Conservation (phyloP, 2,329 filamentous ascomycete species). For the Nakataea oryzae region DNA sequence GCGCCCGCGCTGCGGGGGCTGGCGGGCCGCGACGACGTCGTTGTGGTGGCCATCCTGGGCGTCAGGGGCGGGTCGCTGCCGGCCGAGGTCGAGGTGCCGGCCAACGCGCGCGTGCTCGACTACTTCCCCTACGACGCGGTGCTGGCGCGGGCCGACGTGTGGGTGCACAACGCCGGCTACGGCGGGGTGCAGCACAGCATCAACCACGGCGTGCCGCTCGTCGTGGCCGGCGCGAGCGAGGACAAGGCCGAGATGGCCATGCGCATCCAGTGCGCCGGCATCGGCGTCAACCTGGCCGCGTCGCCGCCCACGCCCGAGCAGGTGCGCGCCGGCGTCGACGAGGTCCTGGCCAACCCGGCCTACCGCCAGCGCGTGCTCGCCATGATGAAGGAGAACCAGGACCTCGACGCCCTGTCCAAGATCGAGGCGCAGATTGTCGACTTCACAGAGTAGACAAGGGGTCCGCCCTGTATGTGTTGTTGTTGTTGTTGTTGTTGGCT, state of each 20-base stretch:
- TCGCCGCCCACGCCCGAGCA: conserved; percentile 18
- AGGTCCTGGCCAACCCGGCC: conserved; percentile 16
- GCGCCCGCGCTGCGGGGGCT: conserved; percentile 33
- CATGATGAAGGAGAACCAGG: conserved; percentile 13
- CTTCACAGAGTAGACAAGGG: not conserved
- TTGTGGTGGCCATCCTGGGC: conserved; percentile 19
- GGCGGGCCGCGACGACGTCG: conserved; percentile 23
- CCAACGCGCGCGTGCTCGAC: conserved; percentile 31
- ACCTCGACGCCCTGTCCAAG: conserved; percentile 5
- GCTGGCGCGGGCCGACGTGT: conserved; percentile 30
- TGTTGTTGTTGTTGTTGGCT: no score
- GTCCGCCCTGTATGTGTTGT: not conserved
- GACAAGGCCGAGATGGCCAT: conserved; percentile 31
- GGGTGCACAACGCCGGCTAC: conserved; percentile 38
- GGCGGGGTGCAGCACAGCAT: conserved; percentile 34
- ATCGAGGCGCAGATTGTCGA: conserved; percentile 4
- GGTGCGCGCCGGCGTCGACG: conserved; percentile 19
- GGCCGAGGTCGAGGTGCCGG: not conserved
- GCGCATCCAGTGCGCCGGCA: conserved; percentile 29
- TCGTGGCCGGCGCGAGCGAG: conserved; percentile 30
- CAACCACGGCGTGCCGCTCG: conserved; percentile 33
- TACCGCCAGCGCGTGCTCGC: conserved; percentile 18
- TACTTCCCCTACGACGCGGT: conserved; percentile 37
- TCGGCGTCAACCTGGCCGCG: conserved; percentile 31
- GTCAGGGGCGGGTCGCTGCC: conserved; percentile 2